A percentile compares a stretch with the other conserved stretches of the same genome.
Conservation (phyloP, 345 rosid genomes). For the Syzygium oleosum region DNA sequence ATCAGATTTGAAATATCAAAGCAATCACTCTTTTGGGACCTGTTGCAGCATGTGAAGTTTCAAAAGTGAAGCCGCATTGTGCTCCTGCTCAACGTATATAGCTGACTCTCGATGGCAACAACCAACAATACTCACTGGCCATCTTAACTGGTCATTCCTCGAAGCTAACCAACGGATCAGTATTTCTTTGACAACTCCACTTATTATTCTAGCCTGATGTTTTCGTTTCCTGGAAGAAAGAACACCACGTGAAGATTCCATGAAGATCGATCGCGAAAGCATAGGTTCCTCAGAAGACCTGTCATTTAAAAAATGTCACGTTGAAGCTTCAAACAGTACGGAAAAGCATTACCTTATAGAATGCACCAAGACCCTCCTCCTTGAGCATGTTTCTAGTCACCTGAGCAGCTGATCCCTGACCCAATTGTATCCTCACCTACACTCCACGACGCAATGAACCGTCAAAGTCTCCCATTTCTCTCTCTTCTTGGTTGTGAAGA, state of each 20-base stretch:
- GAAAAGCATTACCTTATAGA: slow-evolving; percentile 51
- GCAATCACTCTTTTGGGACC: no score
- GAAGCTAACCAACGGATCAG: neutral
- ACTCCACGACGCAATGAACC: neutral
- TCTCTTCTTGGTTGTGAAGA: rapidly evolving
- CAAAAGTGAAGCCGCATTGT: neutral
- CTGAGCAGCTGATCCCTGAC: slow-evolving; percentile 79
- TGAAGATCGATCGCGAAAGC: neutral
- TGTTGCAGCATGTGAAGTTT: neutral
- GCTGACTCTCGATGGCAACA: neutral
- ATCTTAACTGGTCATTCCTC: neutral
- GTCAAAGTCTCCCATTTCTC: neutral
- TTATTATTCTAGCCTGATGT: neutral
- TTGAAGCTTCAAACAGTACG: neutral
- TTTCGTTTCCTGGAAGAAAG: neutral
- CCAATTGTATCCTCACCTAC: slow-evolving; percentile 95
- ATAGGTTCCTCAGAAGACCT: neutral
- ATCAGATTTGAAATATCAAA: no score
- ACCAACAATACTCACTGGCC: neutral
- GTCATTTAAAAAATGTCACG: neutral
- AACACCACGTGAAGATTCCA: neutral
- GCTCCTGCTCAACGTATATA: neutral
- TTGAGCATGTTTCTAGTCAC: slow-evolving; percentile 76
- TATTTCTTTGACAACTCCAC: neutral
- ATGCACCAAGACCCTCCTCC: slow-evolving; percentile 78